Base-by-base conservation (phyloP, 495 filamentous ascomycete genomes). In the Lasiosphaeris hirsuta region DNA sequence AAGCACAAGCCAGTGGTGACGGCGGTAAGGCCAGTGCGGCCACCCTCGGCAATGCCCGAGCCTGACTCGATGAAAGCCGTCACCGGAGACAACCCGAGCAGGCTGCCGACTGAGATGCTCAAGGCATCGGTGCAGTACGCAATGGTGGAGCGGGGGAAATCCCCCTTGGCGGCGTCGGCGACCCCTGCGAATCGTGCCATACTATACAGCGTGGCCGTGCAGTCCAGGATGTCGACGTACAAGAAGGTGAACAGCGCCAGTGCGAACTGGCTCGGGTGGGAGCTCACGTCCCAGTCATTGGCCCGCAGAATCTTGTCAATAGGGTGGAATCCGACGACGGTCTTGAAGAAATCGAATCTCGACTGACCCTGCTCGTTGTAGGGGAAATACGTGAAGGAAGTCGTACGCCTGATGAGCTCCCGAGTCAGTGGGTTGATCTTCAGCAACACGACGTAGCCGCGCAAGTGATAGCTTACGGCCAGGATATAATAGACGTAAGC, bases 11-110 rank as follows among this genome's bases (percentile, higher is more conserved):
- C 88, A 0, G 87, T 84, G 48, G 83, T 78, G 56, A 87, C 85
- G 5, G 88, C 86, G 8, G 88, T 90, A 18, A 92, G 73, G 7
- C 88, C 88, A 0, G 88, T 90, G 51, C 82, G 81, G 0, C 87
- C 88, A 33, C 88, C 88, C 72, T 90, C 87, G 1, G 86, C 85
- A 63, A 90, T 90, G 51, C 88, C 88, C 7, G 88, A 86, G 49
- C 87, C 88, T 47, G 84, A 87, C 66, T 90, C 88, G 41, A 92
- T 85, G 66, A 89, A 92, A 13, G 86, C 86, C 4, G 88, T 90
- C 2, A 89, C 83, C 0, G 88, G 87, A 4, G 88, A 85, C 34
- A 77, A 80, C 17, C 88, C 88, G 46, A 92, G 81, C 18, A 92
- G 79, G 2, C 84, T 81, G 11, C 87, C 86, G 48, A 92, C 88